Percentiles rank a stretch among this genome's conserved stretches.
phyloP scores from a whole-genome alignment of 2,329 filamentous ascomycete species.

The Aureobasidium sp. region DNA sequence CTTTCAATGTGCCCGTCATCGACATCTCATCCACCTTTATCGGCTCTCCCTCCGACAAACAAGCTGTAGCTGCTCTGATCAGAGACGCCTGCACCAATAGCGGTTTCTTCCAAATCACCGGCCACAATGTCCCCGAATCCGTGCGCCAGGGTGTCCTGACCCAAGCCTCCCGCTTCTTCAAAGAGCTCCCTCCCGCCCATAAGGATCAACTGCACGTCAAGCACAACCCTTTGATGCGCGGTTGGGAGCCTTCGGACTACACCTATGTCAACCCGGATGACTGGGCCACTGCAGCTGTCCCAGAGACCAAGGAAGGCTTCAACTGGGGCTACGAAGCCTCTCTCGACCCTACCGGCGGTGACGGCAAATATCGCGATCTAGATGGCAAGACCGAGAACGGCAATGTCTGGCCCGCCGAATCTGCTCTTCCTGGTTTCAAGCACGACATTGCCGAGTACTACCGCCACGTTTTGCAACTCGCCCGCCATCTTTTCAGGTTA shows the following conservation, averaged over 20 bases:
- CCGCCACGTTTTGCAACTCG: conserved; percentile 31
- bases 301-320: conserved; percentile 27
- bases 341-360: conserved; percentile 35
- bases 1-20: conserved; percentile 29
- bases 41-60: conserved; percentile 29
- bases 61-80: conserved; percentile 35
- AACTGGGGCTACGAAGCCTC: conserved; percentile 34
- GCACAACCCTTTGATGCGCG: conserved; percentile 34
- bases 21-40: conserved; percentile 39
- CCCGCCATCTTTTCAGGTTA: conserved; percentile 34
- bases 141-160: conserved; percentile 31
- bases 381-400: conserved; percentile 28
- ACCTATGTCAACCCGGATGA: conserved; percentile 34
- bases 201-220: conserved; percentile 39
- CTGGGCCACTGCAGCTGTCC: conserved; percentile 27
- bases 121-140: conserved; percentile 19
- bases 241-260: conserved; percentile 41
- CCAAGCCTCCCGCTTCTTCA: conserved; percentile 39
- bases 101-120: conserved; percentile 24
- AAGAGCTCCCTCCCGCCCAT: conserved; percentile 35
- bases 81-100: conserved; percentile 36
- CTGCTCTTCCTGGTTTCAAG: conserved; percentile 32
- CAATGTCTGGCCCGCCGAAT: conserved; percentile 26
- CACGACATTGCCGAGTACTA: conserved; percentile 30
- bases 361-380: conserved; percentile 37